Evolutionary conservation across 441 rosid genomes (phyloP), one percentile per base, ranked within the genome.

Genomic region (Metrosideros polymorpha): DNA sequence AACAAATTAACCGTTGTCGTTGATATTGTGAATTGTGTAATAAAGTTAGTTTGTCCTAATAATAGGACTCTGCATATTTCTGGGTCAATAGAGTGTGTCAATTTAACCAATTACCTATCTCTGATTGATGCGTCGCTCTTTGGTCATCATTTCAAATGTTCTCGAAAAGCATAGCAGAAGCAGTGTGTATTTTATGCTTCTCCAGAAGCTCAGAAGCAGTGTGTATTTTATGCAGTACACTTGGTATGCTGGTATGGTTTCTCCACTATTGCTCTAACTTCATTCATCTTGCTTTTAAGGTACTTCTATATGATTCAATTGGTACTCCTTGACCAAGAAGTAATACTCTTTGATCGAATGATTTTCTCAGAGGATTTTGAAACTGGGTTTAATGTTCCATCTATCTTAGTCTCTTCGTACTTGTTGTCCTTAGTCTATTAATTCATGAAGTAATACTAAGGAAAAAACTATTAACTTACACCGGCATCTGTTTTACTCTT

Each of bases 371-470:
- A 54, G 25, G 0, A 54, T 54, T 9, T 54, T 24, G 13, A 54
- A 22, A 54, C n/a, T 24, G 6, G 0, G 13, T 24, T 54, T 24
- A 54, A 9, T 9, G n/a, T 8, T n/a, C 3, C 9, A 54, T 54
- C n/a, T 24, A 54, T 54, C 24, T 54, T 54, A 24, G n/a, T 54
- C n/a, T 53, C 27, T 54, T 24, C n/a, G 1, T 54, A 4, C 57
- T 24, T 54, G 0, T 54, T 4, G n/a, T 54, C n/a, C 0, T 9
- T 5, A 54, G 57, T 9, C 6, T 24, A 12, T 9, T 6, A 3
- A n/a, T n/a, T n/a, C n/a, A 24, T 54, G 13, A 54, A 13, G n/a
- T 0, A 24, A 24, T 24, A 24, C 0, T 24, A 0, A 24, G 57
- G n/a, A 54, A 54, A 54, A 54, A 54, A 24, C 25, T 24, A 54